phyloP scores from a whole-genome alignment of 495 filamentous ascomycete genomes.

The Evernia prunastri region DNA sequence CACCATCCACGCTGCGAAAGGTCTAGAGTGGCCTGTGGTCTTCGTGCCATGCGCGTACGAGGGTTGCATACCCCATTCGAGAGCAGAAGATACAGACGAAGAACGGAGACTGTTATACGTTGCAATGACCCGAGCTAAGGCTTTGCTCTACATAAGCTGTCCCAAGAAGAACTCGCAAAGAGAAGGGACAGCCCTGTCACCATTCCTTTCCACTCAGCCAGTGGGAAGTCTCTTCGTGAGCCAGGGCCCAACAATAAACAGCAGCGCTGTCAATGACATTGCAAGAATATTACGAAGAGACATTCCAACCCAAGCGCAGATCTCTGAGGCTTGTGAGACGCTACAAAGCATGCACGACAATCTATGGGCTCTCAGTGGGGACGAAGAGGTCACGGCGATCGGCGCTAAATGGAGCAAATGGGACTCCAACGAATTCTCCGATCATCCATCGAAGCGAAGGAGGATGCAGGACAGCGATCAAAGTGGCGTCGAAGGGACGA shows the following conservation, averaged over 20 bases:
- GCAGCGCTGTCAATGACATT: constrained; percentile 51
- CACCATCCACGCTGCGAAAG: constrained; percentile 95
- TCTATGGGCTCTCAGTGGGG: constrained; percentile 55
- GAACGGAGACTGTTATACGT: constrained; percentile 91
- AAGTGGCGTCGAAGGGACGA: background rate
- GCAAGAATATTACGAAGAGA: constrained; percentile 56
- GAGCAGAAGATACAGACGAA: constrained; percentile 84
- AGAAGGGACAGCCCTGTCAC: constrained; percentile 57
- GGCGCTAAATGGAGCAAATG: constrained; percentile 35
- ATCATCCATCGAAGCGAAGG: constrained; percentile 31
- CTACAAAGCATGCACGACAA: constrained; percentile 53
- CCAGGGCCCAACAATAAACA: constrained; percentile 52
- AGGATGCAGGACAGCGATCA: constrained; percentile 14
- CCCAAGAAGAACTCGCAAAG: constrained; percentile 58
- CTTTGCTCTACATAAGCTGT: constrained; percentile 83
- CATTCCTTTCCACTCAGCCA: constrained; percentile 51
- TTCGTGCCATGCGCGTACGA: constrained; percentile 90
- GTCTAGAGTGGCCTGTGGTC: constrained; percentile 94
- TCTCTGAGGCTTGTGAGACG: constrained; percentile 39
- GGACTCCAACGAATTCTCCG: constrained; percentile 15
- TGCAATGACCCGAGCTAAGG: constrained; percentile 93
- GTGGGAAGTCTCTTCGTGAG: constrained; percentile 45
- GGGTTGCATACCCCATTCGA: constrained; percentile 89
- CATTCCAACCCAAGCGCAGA: constrained; percentile 43
- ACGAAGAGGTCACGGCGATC: constrained; percentile 39